phyloP scores from a whole-genome alignment of 1,284 basidiomycete species.

The Cystobasidiaceae sp. region DNA sequence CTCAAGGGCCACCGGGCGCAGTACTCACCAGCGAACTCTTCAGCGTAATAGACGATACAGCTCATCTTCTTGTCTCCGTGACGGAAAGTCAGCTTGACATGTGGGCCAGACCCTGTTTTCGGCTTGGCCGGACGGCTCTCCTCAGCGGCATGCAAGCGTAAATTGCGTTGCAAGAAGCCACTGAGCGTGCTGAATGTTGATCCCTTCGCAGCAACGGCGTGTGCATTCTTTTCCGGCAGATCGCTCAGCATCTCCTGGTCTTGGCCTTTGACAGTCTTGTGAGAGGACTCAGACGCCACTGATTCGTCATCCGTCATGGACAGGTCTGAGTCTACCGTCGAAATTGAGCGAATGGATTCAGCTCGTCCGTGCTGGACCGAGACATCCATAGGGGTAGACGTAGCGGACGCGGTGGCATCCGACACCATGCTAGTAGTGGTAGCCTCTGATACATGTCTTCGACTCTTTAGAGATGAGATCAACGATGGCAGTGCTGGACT shows the following conservation, averaged over 20 bases:
- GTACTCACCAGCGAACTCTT: neutral
- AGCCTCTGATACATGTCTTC: constrained; percentile 13
- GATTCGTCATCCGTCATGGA: neutral
- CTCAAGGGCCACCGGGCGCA: no score
- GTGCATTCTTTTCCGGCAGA: neutral
- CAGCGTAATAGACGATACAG: constrained; percentile 11
- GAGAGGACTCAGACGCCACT: neutral
- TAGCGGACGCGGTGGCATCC: neutral
- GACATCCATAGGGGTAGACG: neutral
- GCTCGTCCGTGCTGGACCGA: constrained; percentile 14
- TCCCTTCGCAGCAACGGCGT: neutral
- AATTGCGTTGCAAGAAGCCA: neutral
- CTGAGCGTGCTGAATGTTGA: constrained; percentile 9
- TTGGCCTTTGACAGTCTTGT: neutral
- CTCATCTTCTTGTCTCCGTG: constrained; percentile 19
- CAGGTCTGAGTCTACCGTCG: neutral
- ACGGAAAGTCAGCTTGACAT: constrained; percentile 14
- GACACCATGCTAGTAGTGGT: neutral
- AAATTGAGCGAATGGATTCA: neutral
- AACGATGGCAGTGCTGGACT: constrained; percentile 2
- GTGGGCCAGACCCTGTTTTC: neutral
- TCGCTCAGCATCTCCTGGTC: neutral
- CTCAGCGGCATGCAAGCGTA: neutral
- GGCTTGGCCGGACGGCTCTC: neutral
- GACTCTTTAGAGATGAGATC: neutral